Evolutionary conservation across 345 rosid species (phyloP).

Genomic region (Sapria himalayana): DNA sequence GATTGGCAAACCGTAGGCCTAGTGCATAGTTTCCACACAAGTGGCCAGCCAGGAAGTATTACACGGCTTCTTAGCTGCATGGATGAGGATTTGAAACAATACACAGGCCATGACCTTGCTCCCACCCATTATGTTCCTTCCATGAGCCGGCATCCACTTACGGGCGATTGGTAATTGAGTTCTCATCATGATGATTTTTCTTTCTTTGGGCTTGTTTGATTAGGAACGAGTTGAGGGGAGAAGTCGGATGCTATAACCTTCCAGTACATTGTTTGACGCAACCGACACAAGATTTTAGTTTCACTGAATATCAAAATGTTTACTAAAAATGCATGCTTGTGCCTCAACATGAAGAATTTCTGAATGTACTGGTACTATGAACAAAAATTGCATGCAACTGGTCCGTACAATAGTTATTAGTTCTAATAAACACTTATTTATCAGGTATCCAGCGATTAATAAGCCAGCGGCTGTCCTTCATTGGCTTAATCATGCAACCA

Average conservation of each 20-base stretch:
- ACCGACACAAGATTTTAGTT: too few species aligned
- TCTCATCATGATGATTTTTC: slow-evolving; percentile 2
- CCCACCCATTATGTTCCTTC: slow-evolving; percentile 97
- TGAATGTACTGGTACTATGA: too few species aligned
- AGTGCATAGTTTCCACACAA: slow-evolving; percentile 69
- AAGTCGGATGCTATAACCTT: neutral
- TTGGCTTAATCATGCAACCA: slow-evolving; percentile 82
- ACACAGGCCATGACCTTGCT: slow-evolving; percentile 78
- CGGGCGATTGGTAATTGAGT: slow-evolving; percentile 77
- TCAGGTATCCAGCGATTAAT: slow-evolving; percentile 98
- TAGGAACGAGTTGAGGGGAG: neutral
- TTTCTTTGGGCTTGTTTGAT: neutral
- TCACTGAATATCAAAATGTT: too few species aligned
- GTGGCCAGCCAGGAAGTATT: slow-evolving; percentile 89
- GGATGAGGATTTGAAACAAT: slow-evolving; percentile 55
- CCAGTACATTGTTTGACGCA: neutral
- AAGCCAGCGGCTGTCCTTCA: slow-evolving; percentile 96
- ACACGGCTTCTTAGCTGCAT: slow-evolving; percentile 95
- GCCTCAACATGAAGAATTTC: too few species aligned
- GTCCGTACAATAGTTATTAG: too few species aligned
- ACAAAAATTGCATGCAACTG: too few species aligned
- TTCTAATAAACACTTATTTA: too few species aligned
- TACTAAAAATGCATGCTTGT: too few species aligned
- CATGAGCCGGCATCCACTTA: slow-evolving; percentile 89
- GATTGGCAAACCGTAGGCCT: slow-evolving; percentile 99